Evolutionary conservation across 352 stramenopile species (phyloP).

Genomic region (Phytophthora europaea): DNA sequence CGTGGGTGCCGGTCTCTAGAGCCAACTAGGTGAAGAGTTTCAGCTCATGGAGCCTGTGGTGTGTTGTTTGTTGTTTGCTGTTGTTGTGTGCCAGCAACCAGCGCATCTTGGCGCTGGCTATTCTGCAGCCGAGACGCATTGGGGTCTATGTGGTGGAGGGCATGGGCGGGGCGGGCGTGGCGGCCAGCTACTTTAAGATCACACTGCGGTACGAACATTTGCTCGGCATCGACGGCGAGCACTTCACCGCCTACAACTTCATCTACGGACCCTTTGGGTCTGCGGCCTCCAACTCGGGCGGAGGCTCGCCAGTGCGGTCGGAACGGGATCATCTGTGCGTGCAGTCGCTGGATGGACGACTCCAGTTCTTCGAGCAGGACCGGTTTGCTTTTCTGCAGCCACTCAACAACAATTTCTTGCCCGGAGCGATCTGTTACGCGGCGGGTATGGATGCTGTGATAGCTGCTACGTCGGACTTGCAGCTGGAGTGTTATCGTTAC

Average conservation of each 20-base stretch:
- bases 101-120: constrained; percentile 71
- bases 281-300: constrained; percentile 16
- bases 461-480: constrained; percentile 81
- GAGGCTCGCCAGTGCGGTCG: constrained; percentile 11
- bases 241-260: constrained; percentile 95
- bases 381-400: constrained; percentile 88
- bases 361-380: constrained; percentile 95
- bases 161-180: constrained; percentile 77
- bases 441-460: constrained; percentile 85
- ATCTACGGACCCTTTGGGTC: constrained; percentile 82
- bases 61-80: not conserved
- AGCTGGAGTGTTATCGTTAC: constrained; percentile 91
- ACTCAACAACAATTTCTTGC: constrained; percentile 85
- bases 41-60: constrained; percentile 7
- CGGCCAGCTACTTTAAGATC: constrained; percentile 88
- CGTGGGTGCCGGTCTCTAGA: constrained; percentile 48
- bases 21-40: not conserved
- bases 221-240: constrained; percentile 88
- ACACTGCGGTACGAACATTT: constrained; percentile 87
- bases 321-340: constrained; percentile 90
- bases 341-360: constrained; percentile 90
- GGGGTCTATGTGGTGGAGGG: constrained; percentile 86
- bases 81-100: constrained; percentile 53
- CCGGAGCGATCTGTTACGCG: constrained; percentile 86
- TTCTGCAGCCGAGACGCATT: constrained; percentile 88